Conservation (phyloP, 176 grass and related monocot species). For the Chrysopogon serrulatus region DNA sequence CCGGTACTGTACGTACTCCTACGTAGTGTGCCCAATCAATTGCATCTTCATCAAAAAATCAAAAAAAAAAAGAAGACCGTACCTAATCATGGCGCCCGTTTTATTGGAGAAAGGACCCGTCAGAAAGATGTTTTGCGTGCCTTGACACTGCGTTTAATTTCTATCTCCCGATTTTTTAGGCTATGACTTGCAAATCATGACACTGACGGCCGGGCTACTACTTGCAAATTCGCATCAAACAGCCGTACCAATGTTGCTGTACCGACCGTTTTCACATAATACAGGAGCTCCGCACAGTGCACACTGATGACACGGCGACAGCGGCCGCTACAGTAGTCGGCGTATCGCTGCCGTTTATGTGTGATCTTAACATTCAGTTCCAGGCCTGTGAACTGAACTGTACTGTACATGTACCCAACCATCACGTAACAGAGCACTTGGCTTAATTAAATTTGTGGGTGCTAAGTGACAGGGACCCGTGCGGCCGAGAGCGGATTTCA, state of each 20-base stretch:
- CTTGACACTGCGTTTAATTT: background rate
- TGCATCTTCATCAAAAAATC: background rate
- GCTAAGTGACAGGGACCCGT: background rate
- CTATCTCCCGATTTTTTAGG: background rate
- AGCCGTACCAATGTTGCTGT: background rate
- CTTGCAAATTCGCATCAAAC: background rate
- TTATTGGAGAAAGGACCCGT: background rate
- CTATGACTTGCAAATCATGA: background rate
- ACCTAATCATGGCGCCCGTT: constrained; percentile 10
- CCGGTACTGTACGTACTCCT: background rate
- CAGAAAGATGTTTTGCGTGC: background rate
- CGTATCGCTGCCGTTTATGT: background rate
- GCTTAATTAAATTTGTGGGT: background rate
- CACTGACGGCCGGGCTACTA: background rate
- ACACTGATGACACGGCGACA: background rate
- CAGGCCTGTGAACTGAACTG: background rate
- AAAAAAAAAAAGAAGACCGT: constrained; percentile 16
- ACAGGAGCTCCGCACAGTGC: background rate
- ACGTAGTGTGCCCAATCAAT: constrained; percentile 1
- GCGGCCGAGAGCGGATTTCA: constrained; percentile 2
- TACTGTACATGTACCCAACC: background rate
- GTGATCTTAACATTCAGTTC: background rate
- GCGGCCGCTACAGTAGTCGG: background rate
- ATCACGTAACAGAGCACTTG: background rate
- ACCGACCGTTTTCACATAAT: background rate